phyloP scores from a whole-genome alignment of 805 yeast genomes.

The Metschnikowia matae region DNA sequence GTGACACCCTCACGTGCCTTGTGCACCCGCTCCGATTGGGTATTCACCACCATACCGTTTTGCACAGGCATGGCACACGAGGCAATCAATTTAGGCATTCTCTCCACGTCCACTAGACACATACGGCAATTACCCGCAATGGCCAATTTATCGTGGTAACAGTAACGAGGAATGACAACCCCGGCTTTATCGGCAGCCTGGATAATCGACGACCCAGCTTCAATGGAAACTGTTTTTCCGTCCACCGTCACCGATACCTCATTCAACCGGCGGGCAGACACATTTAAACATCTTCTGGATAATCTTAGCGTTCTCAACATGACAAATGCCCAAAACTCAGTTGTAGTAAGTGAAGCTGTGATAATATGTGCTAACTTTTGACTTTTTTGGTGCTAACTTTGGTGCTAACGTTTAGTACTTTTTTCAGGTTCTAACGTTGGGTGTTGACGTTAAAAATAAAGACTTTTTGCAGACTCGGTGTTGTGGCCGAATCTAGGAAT shows the following conservation, averaged over 20 bases:
- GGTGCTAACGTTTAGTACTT: too few species aligned
- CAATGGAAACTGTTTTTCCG: slow-evolving; percentile 71
- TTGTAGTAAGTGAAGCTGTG: too few species aligned
- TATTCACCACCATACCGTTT: slow-evolving; percentile 82
- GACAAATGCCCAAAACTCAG: not conserved
- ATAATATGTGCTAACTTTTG: too few species aligned
- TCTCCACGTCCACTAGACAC: slow-evolving; percentile 88
- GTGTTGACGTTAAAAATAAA: too few species aligned
- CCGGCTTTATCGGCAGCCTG: slow-evolving; percentile 94
- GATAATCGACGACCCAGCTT: slow-evolving; percentile 82
- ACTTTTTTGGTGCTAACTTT: too few species aligned
- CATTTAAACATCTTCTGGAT: slow-evolving; percentile 23
- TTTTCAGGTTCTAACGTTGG: too few species aligned
- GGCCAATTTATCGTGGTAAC: slow-evolving; percentile 87
- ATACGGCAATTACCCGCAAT: slow-evolving; percentile 91
- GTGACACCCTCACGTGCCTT: slow-evolving; percentile 88
- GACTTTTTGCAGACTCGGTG: too few species aligned
- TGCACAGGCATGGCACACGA: slow-evolving; percentile 92
- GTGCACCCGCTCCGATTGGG: slow-evolving; percentile 71
- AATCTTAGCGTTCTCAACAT: slow-evolving; percentile 16
- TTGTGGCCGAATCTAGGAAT: not conserved
- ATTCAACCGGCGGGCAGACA: slow-evolving; percentile 34
- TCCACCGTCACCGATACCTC: slow-evolving; percentile 61
- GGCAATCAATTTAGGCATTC: slow-evolving; percentile 85
- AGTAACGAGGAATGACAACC: slow-evolving; percentile 80